Evolutionary conservation across 2,329 filamentous ascomycete genomes (phyloP).

Genomic region (Alternaria consortialis): DNA sequence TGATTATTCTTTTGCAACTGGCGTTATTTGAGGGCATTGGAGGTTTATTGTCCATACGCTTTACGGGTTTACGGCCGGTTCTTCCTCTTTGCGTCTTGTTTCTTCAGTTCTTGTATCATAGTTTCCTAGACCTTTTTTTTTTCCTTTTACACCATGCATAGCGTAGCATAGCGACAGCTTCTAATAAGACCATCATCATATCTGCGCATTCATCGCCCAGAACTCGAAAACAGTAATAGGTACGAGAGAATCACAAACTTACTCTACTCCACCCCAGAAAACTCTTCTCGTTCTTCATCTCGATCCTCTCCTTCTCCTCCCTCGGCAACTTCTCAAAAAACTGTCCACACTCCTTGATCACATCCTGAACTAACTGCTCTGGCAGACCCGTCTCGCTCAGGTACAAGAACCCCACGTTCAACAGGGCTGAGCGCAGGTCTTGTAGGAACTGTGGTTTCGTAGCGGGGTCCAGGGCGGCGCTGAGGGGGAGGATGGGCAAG

Average conservation of each 20-base stretch:
- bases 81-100: background rate
- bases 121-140: background rate
- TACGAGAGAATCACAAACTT: conserved; percentile 31
- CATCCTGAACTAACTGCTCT: conserved; percentile 69
- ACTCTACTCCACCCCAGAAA: conserved; percentile 60
- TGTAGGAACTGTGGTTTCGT: conserved; percentile 78
- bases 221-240: background rate
- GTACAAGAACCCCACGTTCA: conserved; percentile 90
- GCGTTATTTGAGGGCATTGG: conserved; percentile 1
- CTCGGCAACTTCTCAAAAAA: conserved; percentile 78
- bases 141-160: background rate
- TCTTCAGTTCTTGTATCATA: conserved; percentile 12
- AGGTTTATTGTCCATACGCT: conserved; percentile 3
- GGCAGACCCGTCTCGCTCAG: conserved; percentile 74
- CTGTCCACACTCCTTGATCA: conserved; percentile 71
- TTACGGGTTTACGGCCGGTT: conserved; percentile 13
- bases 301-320: conserved; percentile 74
- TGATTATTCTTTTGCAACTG: conserved; percentile 3
- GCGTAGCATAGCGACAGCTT: conserved; percentile 14
- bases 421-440: conserved; percentile 75
- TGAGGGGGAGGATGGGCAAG: conserved; percentile 81
- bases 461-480: conserved; percentile 68
- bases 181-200: conserved; percentile 7
- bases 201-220: background rate
- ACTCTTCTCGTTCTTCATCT: conserved; percentile 61